Percentiles rank a stretch among this genome's conserved stretches.
Conservation (phyloP, 2,329 filamentous ascomycete genomes). For the Neonectria coccinea region DNA sequence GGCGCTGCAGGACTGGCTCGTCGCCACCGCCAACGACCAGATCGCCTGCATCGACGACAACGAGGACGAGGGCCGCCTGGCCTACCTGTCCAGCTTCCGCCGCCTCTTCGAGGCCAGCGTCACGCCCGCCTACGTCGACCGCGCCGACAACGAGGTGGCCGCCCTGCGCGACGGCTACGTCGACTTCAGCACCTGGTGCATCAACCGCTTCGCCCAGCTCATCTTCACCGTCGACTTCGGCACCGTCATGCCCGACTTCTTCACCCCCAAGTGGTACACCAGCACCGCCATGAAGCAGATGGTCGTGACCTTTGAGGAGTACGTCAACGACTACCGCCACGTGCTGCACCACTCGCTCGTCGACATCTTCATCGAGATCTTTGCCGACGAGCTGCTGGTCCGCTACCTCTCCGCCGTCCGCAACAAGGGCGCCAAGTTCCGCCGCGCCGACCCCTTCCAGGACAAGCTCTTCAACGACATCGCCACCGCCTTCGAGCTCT, state of each 20-base stretch:
- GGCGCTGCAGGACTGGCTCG: constrained; percentile 92
- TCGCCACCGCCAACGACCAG: constrained; percentile 97
- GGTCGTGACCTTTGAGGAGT: constrained; percentile 94
- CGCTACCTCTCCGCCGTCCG: constrained; percentile 86
- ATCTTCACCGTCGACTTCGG: constrained; percentile 93
- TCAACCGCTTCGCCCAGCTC: constrained; percentile 85
- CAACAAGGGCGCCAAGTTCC: constrained; percentile 92
- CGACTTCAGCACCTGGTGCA: constrained; percentile 93
- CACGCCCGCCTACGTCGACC: constrained; percentile 81
- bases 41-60: constrained; percentile 98
- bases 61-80: constrained; percentile 78
- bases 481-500: constrained; percentile 89
- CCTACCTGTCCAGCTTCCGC: constrained; percentile 88
- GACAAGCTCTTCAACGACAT: constrained; percentile 96
- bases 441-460: constrained; percentile 85
- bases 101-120: constrained; percentile 85
- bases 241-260: constrained; percentile 86
- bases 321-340: constrained; percentile 85
- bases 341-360: constrained; percentile 88
- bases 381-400: constrained; percentile 90
- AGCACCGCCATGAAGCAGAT: constrained; percentile 92
- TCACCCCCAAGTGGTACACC: constrained; percentile 90
- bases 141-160: constrained; percentile 78
- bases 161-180: constrained; percentile 90
- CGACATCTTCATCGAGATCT: constrained; percentile 93